A percentile compares a stretch with the other conserved stretches of the same genome.
Evolutionary conservation across 2,329 filamentous ascomycete genomes (phyloP).

Genomic region (Dactylonectria macrodidyma): DNA sequence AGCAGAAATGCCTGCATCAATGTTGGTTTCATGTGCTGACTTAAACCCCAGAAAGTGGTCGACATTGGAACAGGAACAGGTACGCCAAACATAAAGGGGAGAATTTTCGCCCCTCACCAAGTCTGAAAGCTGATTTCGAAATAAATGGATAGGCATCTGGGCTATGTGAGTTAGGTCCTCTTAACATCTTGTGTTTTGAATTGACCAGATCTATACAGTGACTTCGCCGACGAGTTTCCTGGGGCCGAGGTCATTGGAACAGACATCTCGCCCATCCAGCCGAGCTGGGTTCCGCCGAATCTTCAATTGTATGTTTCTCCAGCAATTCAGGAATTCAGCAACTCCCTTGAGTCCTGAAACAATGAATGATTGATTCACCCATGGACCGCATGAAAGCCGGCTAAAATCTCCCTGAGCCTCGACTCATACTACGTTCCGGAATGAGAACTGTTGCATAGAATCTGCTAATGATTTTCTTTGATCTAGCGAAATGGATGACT

Average conservation of each 20-base stretch:
- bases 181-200: too few relatives aligned
- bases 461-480: not conserved
- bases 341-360: not conserved
- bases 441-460: not conserved
- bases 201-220: slow-evolving; percentile 1
- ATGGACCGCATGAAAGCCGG: not conserved
- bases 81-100: not conserved
- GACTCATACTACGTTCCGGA: not conserved
- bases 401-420: not conserved
- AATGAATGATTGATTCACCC: not conserved
- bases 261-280: slow-evolving; percentile 19
- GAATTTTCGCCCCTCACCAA: not conserved
- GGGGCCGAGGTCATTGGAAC: slow-evolving; percentile 16
- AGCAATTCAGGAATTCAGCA: not conserved
- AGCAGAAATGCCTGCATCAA: not conserved
- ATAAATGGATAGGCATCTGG: slow-evolving; percentile 3
- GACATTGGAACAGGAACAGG: slow-evolving; percentile 41
- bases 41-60: slow-evolving; percentile 14
- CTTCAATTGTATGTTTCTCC: slow-evolving; percentile 15
- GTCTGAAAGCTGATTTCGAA: not conserved
- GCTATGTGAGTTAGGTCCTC: not conserved
- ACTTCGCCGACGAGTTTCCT: slow-evolving; percentile 22
- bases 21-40: fast-evolving
- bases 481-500: slow-evolving; percentile 26
- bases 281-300: slow-evolving; percentile 16